A percentile compares a stretch with the other conserved stretches of the same genome.
These are phyloP conservation scores for Lipomyces chichibuensis DNA, from an alignment of 805 yeast species.

Conservation along the genomic window DNA sequence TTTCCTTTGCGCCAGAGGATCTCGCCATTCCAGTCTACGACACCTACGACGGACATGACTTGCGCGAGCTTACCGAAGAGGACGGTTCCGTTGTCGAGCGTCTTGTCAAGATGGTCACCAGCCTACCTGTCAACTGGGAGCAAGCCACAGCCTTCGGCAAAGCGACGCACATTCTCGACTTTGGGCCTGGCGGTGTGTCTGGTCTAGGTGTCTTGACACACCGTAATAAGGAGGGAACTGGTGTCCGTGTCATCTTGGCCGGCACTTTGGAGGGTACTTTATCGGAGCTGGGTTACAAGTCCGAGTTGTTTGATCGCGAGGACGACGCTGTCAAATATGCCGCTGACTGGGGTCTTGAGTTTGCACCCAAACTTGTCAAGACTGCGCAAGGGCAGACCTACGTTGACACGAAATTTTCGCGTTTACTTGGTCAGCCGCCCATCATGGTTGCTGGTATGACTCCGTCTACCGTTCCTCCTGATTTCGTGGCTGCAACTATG, in stretches of 20 bases:
- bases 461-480: slow-evolving; percentile 94
- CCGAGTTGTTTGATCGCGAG: slow-evolving; percentile 82
- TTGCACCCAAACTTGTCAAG: slow-evolving; percentile 80
- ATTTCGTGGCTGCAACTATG: slow-evolving; percentile 88
- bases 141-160: slow-evolving; percentile 66
- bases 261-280: slow-evolving; percentile 77
- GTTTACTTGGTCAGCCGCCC: slow-evolving; percentile 92
- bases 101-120: slow-evolving; percentile 79
- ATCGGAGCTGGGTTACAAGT: slow-evolving; percentile 93
- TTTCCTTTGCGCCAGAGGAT: slow-evolving; percentile 58
- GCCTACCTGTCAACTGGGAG: slow-evolving; percentile 95
- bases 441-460: slow-evolving; percentile 99
- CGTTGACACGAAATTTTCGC: slow-evolving; percentile 93
- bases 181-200: slow-evolving; percentile 98
- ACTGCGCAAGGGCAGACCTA: slow-evolving; percentile 65
- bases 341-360: slow-evolving; percentile 87
- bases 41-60: slow-evolving; percentile 81
- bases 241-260: slow-evolving; percentile 90
- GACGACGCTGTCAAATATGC: slow-evolving; percentile 73
- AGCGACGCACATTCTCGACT: slow-evolving; percentile 89
- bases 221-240: slow-evolving; percentile 98
- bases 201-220: slow-evolving; percentile 96
- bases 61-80: slow-evolving; percentile 50
- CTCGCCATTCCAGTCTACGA: slow-evolving; percentile 87
- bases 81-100: slow-evolving; percentile 64